Evolutionary conservation across 495 filamentous ascomycete species (phyloP).

Genomic region (Daldinia concentrica): DNA sequence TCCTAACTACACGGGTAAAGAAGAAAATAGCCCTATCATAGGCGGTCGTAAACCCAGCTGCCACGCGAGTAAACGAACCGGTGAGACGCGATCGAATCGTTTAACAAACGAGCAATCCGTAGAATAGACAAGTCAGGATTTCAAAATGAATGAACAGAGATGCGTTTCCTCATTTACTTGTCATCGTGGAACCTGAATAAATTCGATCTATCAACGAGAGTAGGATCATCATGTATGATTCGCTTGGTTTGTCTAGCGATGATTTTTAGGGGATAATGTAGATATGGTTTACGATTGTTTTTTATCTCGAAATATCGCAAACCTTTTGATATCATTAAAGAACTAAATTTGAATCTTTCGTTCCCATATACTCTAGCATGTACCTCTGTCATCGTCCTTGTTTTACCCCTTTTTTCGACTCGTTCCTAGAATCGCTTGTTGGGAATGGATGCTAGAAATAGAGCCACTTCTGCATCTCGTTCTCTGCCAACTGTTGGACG

Average conservation of each 20-base stretch:
- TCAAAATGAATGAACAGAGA: slow-evolving; percentile 10
- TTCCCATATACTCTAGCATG: not conserved
- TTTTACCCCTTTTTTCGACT: slow-evolving; percentile 8
- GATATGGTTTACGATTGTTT: not conserved
- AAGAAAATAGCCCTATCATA: slow-evolving; percentile 29
- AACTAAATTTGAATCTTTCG: not conserved
- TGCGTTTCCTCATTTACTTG: slow-evolving; percentile 3
- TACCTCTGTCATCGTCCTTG: not conserved
- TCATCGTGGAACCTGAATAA: slow-evolving; percentile 13
- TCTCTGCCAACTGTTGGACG: not conserved
- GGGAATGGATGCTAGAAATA: not conserved
- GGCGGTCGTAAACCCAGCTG: slow-evolving; percentile 13
- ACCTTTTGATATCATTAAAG: not conserved
- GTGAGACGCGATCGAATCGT: slow-evolving; percentile 34
- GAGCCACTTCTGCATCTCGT: not conserved
- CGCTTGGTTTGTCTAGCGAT: not conserved
- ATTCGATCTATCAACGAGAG: not conserved
- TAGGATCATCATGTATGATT: not conserved
- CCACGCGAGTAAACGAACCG: slow-evolving; percentile 30
- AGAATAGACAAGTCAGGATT: slow-evolving; percentile 12
- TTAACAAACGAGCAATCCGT: slow-evolving; percentile 22
- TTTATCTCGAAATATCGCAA: not conserved
- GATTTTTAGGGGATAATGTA: not conserved
- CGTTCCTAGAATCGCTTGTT: not conserved
- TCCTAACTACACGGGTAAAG: slow-evolving; percentile 30